Percentiles rank a stretch among this genome's conserved stretches.
phyloP scores from a whole-genome alignment of 2,329 filamentous ascomycete species.

The Nemania sp. region DNA sequence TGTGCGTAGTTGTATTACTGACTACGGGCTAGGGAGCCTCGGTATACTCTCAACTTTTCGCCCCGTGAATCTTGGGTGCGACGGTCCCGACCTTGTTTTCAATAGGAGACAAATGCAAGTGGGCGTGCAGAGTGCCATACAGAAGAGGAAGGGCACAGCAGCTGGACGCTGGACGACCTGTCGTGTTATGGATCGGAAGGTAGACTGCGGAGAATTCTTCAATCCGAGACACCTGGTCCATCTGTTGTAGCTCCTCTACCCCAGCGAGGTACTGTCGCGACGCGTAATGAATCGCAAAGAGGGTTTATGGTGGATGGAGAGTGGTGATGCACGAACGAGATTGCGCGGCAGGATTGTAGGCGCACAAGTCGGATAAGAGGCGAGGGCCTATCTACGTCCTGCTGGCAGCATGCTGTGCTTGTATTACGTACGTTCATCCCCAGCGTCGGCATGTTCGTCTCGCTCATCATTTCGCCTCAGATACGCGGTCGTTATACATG shows the following conservation, averaged over 20 bases:
- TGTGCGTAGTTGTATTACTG: no score
- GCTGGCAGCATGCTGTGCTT: constrained; percentile 8
- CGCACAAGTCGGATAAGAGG: constrained; percentile 14
- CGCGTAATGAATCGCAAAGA: background rate
- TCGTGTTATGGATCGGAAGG: constrained; percentile 15
- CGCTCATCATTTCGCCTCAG: background rate
- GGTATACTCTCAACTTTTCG: no score
- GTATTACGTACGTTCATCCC: background rate
- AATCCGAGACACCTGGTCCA: constrained; percentile 6
- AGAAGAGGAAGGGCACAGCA: background rate
- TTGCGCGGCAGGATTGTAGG: constrained; percentile 1
- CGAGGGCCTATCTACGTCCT: constrained; percentile 7
- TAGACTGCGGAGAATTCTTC: constrained; percentile 14
- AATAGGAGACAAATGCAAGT: background rate
- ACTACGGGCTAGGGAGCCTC: no score
- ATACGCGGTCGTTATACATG: background rate
- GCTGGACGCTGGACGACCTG: constrained; percentile 11
- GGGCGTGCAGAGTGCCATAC: background rate
- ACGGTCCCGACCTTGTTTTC: no score
- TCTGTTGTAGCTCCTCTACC: constrained; percentile 2
- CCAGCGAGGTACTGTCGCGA: background rate
- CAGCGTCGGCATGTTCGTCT: background rate
- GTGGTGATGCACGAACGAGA: background rate
- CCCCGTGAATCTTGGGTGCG: no score
- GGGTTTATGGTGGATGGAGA: background rate